Evolutionary conservation across 176 grass and related monocot genomes (phyloP), one percentile per base, ranked within the genome.

Genomic region (Metroxylon sagu): DNA sequence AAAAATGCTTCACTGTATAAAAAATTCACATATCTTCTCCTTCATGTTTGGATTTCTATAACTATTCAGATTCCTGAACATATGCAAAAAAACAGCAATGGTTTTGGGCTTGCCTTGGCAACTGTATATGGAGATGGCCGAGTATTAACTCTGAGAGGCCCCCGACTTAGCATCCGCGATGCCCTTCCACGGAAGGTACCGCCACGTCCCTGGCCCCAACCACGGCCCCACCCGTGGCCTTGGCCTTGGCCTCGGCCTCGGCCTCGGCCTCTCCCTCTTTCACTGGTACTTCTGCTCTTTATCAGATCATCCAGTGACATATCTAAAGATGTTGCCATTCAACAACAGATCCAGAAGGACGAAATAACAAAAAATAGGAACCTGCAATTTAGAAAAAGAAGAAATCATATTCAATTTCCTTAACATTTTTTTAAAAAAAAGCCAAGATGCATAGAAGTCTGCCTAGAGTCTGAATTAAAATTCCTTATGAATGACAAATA

Each of bases 41-140:
- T 66, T 63, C 60, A 77, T 76, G 52, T 66, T 85, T 70, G 74
- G 26, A 30, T 75, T 70, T 71, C 30, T 82, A 85, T 60, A 75
- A 48, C 66, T 76, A 60, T 82, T 82, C 65, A 65, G 59, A 68
- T 82, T 89, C 81, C 78, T 83, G 76, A 85, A 70, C 70, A 76
- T 73, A 85, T 62, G 64, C 56, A 81, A 61, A 78, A 82, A 90
- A 83, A 81, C 70, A 88, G 50, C 53, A n/a, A 76, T 67, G 72
- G 61, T 79, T 81, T 77, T 80, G 73, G 68, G 81, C 93, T 97
- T 97, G 93, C 93, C 93, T 97, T 97, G 73, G 84, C 84, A 73
- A 97, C 88, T 54, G 71, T 75, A 62, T 72, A 85, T 0, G 93
- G 69, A 61, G 87, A 92, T 5, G 87, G 72, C 27, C 70, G 84